Evolutionary conservation across 306 rosid genomes (phyloP), one percentile per base, ranked within the genome.

Genomic region (Mimosa bimucronata): DNA sequence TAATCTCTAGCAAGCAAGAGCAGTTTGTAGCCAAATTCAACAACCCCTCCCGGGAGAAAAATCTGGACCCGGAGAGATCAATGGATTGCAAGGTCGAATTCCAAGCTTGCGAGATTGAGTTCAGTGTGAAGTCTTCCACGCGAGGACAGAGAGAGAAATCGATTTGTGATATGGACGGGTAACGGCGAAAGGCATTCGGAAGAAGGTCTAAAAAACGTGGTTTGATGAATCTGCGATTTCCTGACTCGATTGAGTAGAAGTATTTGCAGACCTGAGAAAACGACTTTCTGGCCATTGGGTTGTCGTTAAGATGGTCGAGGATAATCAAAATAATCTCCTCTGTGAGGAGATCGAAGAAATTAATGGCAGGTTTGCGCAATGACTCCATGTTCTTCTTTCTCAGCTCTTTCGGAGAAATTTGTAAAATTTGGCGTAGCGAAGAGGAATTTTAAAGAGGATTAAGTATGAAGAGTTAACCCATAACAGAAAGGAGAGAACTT

Each of bases 131-230:
- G 46, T 93, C 93, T 0, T 88, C 83, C 64, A 93, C 73, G 13
- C 87, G 80, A 29, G 91, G 91, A 58, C 92, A 91, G n/a, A 91
- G 88, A 9, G 94, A 81, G 84, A 93, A 82, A 74, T 93, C 89
- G 52, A 93, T 78, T 40, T 76, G 81, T 2, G 82, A 74, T 30
- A 87, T 81, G 8, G 75, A 57, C 7, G 88, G 84, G 81, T 85
- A 93, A 11, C 97, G 85, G 1, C 60, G 28, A 9, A 89, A 82
- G 37, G 79, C 62, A 5, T 65, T 26, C 2, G 85, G 85, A 46
- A 93, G 83, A 38, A 52, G 79, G 16, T 88, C 84, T 12, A 90
- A 71, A 76, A 94, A 89, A 7, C 90, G 89, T n/a, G 93, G 94
- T 84, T 85, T 88, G 34, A 93, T 88, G 26, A 68, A 28, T 21